Base-by-base conservation (phyloP, 805 yeast genomes). In the Schizosaccharomyces lindneri region DNA sequence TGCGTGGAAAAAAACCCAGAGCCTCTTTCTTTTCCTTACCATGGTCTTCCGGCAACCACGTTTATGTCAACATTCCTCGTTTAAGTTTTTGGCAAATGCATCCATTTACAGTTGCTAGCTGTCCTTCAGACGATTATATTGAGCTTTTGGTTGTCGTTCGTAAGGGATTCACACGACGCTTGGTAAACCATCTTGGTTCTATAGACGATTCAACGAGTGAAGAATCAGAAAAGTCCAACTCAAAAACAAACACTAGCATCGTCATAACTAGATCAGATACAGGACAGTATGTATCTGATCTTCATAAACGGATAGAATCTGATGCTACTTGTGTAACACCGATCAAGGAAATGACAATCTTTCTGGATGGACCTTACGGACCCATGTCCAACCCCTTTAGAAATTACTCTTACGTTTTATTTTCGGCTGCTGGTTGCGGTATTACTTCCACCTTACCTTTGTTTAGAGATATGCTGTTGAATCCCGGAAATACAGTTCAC, bases 371-470 rank as follows among this genome's bases (percentile, higher is more conserved):
- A 17, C 57, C 57, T 9, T 51, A 51, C 17, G 57, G 57, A 17
- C 17, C 57, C 2, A n/a, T 51, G 15, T 7, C n/a, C 7, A 51
- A 51, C 57, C 36, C 36, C 19, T 51, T 5, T 17, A 51, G 15
- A 9, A 29, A 24, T 51, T 51, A 51, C 36, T 21, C 31, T 51
- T 51, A 21, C 13, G 71, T 70, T 1, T 64, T 74, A 5, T 65
- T 75, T 55, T 81, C 84, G 1, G 79, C 82, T 43, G 90, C 89
- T 2, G 89, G 90, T 1, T 84, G 87, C 13, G 85, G 87, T 3
- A 82, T 86, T 43, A 81, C 88, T 15, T 83, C 83, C 71, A 95
- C 95, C 0, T 80, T 88, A 31, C 94, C 82, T 7, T 73, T 90
- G 4, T 24, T 21, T 2, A 24, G 31, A n/a, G 57, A 51, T 5